These are phyloP conservation scores for Trametes punicea DNA, from an alignment of 768 basidiomycete species.

Conservation along the genomic window DNA sequence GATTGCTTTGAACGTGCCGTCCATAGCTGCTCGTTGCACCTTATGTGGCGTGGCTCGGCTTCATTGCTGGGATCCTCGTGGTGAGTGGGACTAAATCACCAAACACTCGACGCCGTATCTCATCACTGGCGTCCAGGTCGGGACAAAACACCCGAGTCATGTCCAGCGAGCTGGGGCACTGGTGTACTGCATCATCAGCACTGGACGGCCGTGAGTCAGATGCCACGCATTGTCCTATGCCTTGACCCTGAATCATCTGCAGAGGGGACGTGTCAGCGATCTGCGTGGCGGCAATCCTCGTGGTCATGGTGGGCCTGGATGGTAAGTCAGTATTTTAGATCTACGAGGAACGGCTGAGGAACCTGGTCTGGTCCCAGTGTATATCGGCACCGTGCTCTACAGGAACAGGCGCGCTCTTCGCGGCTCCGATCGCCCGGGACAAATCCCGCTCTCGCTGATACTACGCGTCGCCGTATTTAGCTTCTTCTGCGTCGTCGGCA, in stretches of 20 bases:
- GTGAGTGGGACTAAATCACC: background rate
- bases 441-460: conserved; percentile 18
- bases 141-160: background rate
- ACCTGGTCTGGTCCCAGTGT: too few species aligned
- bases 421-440: conserved; percentile 14
- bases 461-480: conserved; percentile 17
- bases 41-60: conserved; percentile 13
- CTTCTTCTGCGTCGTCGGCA: conserved; percentile 18
- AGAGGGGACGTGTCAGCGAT: conserved; percentile 10
- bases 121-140: background rate
- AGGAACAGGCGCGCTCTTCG: conserved; percentile 19
- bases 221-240: background rate
- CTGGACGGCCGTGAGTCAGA: conserved; percentile 6
- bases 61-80: conserved; percentile 12
- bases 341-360: too few species aligned
- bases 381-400: conserved; percentile 15
- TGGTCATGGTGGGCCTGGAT: conserved; percentile 13
- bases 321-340: background rate
- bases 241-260: background rate
- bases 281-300: conserved; percentile 9
- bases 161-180: conserved; percentile 12
- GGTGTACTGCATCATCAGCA: conserved; percentile 14
- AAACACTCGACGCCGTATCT: background rate
- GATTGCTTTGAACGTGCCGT: background rate
- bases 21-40: conserved; percentile 11